Percentiles rank a stretch among this genome's conserved stretches.
Evolutionary conservation across 257 asterid genomes (phyloP).

Genomic region (Nicotiana paniculata): DNA sequence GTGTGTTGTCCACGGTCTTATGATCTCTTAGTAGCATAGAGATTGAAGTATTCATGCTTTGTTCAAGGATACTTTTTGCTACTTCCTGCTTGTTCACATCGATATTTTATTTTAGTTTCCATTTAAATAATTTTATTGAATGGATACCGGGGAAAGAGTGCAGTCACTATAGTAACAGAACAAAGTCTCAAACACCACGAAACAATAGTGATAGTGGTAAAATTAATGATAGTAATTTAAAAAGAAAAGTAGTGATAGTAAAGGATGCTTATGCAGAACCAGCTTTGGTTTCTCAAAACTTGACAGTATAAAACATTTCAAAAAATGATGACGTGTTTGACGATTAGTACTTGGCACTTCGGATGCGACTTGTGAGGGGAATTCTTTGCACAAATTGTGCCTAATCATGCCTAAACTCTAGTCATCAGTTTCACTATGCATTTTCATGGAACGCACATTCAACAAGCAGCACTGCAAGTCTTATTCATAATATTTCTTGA

Average conservation of each 20-base stretch:
- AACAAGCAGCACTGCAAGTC: not conserved
- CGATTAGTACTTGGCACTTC: not conserved
- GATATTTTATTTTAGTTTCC: not conserved
- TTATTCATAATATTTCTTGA: not conserved
- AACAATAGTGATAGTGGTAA: not conserved
- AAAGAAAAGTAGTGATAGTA: not conserved
- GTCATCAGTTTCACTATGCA: not conserved
- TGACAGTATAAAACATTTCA: conserved; percentile 1
- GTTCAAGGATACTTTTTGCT: not conserved
- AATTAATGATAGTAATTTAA: not conserved
- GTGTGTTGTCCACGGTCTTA: conserved; percentile 4
- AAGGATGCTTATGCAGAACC: not conserved
- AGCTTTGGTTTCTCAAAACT: not conserved
- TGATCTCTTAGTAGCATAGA: not conserved
- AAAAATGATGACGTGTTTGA: not conserved
- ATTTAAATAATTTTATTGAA: not conserved
- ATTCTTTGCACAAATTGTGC: not conserved
- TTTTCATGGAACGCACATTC: not conserved
- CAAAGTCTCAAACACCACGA: not conserved
- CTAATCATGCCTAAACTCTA: not conserved
- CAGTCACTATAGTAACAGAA: not conserved
- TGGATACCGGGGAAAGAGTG: not conserved
- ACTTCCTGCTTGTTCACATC: not conserved
- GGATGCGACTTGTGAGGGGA: not conserved
- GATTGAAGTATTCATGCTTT: not conserved